Base-by-base conservation (phyloP, 345 rosid genomes). In the Noccaea bulbosa region DNA sequence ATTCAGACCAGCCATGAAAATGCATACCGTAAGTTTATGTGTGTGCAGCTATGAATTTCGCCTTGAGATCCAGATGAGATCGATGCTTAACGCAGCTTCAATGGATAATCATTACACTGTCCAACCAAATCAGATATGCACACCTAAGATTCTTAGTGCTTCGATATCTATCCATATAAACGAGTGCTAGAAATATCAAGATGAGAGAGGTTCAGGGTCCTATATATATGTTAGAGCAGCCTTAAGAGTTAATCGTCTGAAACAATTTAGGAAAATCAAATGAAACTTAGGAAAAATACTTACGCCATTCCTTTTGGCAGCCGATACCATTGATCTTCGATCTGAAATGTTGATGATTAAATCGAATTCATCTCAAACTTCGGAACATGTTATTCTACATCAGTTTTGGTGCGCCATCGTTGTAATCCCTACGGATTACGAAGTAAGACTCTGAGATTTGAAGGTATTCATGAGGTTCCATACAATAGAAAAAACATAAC, bases 1-100 rank as follows among this genome's bases (percentile, higher is more conserved):
- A n/a, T 33, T 40, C 4, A 72, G 65, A 64, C 70, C 64, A 46
- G 71, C 50, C 71, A 72, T 38, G 20, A 46, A 37, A 44, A 20
- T 30, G 77, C 44, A 12, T 14, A 11, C 33, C 10, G 0, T 56
- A 14, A 63, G 46, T 7, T 48, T 6, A 14, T 52, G 11, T 32
- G 20, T 17, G 20, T 17, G 20, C 20, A n/a, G n/a, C n/a, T n/a
- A n/a, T n/a, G n/a, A n/a, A n/a, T n/a, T n/a, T n/a, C n/a, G n/a
- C n/a, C n/a, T n/a, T n/a, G n/a, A n/a, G n/a, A n/a, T 24, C 30
- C 30, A 24, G 30, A 3, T 24, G 43, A 46, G 47, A 33, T 20
- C 0, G 4, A 34, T 55, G 38, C 11, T 50, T 4, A n/a, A 51
- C 43, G 14, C 11, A 33, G 4, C 24, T 16, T 41, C 9, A 20